Percentiles rank a stretch among this genome's conserved stretches.
Evolutionary conservation across 495 filamentous ascomycete genomes (phyloP).

Genomic region (Lophiostoma macrostomum): DNA sequence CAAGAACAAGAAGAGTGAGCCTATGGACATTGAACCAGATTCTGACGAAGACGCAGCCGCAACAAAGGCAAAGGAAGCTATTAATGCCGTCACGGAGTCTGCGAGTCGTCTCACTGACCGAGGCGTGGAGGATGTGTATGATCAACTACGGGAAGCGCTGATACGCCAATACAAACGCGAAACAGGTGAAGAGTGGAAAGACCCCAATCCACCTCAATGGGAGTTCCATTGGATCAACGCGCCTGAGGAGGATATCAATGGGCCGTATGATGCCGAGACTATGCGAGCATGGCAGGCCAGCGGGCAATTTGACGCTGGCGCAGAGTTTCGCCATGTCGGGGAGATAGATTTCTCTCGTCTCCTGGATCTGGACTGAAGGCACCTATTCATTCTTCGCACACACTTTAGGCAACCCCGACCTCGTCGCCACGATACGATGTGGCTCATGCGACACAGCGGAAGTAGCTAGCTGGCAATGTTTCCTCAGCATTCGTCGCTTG

Average conservation of each 20-base stretch:
- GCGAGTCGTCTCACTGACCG: constrained; percentile 80
- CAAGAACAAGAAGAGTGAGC: constrained; percentile 53
- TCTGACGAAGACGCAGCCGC: constrained; percentile 65
- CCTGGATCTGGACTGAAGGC: constrained; percentile 49
- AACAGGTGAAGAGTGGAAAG: constrained; percentile 88
- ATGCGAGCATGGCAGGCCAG: constrained; percentile 88
- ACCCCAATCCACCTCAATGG: constrained; percentile 63
- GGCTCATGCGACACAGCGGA: no score
- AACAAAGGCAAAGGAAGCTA: constrained; percentile 60
- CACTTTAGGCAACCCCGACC: no score
- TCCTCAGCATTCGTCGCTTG: no score
- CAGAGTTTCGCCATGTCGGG: constrained; percentile 73
- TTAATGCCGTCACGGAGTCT: constrained; percentile 81
- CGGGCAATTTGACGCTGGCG: constrained; percentile 91
- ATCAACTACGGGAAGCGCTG: constrained; percentile 78
- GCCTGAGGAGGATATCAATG: constrained; percentile 72
- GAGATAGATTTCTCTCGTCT: constrained; percentile 60
- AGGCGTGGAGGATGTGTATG: constrained; percentile 84
- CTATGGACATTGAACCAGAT: constrained; percentile 68
- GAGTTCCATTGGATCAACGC: constrained; percentile 90
- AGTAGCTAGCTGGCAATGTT: no score
- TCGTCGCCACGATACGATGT: no score
- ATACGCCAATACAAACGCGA: constrained; percentile 81
- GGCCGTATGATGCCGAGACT: constrained; percentile 75
- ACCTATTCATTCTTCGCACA: no score